A percentile compares a stretch with the other conserved stretches of the same genome.
Evolutionary conservation across 345 rosid species (phyloP).

Genomic region (Dimocarpus longan): DNA sequence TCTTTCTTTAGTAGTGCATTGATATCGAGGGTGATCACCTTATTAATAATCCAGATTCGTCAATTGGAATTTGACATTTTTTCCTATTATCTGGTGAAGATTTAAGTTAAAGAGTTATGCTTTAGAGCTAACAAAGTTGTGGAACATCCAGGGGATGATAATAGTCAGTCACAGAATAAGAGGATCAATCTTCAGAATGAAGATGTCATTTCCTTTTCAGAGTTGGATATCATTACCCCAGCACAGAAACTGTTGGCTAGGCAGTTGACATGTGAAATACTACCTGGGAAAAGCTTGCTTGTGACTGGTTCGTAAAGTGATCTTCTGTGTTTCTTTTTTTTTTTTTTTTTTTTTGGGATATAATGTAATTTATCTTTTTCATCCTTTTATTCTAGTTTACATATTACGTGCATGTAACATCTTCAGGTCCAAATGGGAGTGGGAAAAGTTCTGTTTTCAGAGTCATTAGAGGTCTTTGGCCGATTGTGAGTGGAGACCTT

Average conservation of each 20-base stretch:
- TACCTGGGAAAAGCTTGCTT: constrained; percentile 82
- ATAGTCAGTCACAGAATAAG: constrained; percentile 31
- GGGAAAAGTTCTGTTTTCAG: constrained; percentile 97
- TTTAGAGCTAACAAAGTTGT: constrained; percentile 20
- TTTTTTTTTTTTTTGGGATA: not conserved
- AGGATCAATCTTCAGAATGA: constrained; percentile 40
- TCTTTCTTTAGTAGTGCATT: too few species aligned
- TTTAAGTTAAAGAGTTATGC: constrained; percentile 5
- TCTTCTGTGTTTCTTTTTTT: not conserved
- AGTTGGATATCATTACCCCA: constrained; percentile 88
- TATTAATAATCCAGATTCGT: too few species aligned
- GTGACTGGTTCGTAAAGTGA: constrained; percentile 79
- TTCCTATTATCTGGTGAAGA: not conserved
- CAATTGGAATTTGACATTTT: too few species aligned
- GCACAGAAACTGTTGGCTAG: constrained; percentile 84
- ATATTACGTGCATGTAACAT: constrained; percentile 31
- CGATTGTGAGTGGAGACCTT: constrained; percentile 80
- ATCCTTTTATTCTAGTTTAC: constrained; percentile 21
- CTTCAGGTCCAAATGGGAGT: constrained; percentile 93
- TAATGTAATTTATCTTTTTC: not conserved
- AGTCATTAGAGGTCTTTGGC: constrained; percentile 95
- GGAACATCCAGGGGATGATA: constrained; percentile 40
- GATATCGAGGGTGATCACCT: too few species aligned
- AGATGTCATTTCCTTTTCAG: constrained; percentile 66
- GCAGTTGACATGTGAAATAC: constrained; percentile 79